Conservation (phyloP, 805 yeast species). For the Candida vartiovaarae region DNA sequence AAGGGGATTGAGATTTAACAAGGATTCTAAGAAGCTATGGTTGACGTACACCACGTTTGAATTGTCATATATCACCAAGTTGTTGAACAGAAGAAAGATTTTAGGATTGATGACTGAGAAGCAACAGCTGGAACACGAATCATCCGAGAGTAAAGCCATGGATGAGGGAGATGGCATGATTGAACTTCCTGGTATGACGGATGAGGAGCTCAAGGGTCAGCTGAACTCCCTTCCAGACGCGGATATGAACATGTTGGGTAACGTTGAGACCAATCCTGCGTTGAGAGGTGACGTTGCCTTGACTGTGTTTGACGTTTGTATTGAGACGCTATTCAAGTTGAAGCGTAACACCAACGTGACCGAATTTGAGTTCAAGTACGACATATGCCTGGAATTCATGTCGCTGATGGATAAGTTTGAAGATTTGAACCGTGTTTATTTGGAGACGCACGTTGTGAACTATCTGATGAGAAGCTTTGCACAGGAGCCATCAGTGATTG, state of each 20-base stretch:
- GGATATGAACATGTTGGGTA: conserved; percentile 78
- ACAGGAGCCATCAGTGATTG: conserved; percentile 31
- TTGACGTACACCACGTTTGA: conserved; percentile 83
- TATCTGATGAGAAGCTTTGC: conserved; percentile 40
- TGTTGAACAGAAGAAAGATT: conserved; percentile 76
- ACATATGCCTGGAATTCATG: conserved; percentile 41
- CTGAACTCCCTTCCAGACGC: conserved; percentile 78
- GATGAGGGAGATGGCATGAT: conserved; percentile 32
- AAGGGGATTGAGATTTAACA: conserved; percentile 76
- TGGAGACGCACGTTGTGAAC: conserved; percentile 57
- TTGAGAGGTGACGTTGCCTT: conserved; percentile 66
- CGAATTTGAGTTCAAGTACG: conserved; percentile 28
- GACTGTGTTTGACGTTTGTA: conserved; percentile 61
- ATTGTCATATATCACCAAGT: conserved; percentile 74
- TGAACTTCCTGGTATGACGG: conserved; percentile 38
- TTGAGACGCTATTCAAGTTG: conserved; percentile 34
- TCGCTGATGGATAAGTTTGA: conserved; percentile 60
- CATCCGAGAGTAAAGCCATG: conserved; percentile 24
- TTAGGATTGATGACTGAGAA: conserved; percentile 71
- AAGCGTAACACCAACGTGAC: conserved; percentile 15
- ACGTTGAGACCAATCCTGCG: conserved; percentile 78
- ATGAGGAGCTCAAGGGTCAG: conserved; percentile 52
- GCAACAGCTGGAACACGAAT: conserved; percentile 48
- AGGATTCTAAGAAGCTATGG: conserved; percentile 71
- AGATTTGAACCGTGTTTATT: conserved; percentile 60